Evolutionary conservation across 495 filamentous ascomycete genomes (phyloP), one percentile per base, ranked within the genome.

Genomic region (Apodospora peruviana): DNA sequence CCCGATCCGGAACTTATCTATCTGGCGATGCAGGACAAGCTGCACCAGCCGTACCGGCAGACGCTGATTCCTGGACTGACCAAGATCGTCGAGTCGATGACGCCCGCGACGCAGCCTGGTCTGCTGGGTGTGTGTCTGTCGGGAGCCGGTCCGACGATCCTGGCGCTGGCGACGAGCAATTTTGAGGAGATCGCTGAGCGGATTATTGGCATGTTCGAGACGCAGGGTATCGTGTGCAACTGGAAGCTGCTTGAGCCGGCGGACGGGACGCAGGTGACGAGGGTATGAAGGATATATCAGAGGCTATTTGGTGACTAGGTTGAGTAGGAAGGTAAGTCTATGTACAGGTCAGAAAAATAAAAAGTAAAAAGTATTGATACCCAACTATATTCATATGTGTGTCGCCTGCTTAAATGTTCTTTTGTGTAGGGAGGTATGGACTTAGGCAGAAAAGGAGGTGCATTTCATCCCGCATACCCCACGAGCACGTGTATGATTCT

Each of bases 11-110:
- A 90, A 52, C 84, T 90, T 66, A 97, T 98, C 63, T 95, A 89
- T 72, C 77, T 90, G 22, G 91, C 88, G 22, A 98, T 98, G 93
- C 90, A 95, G 68, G 93, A 98, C 71, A 93, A 89, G 65, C 76
- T 98, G 34, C 93, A 98, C 67, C 93, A 98, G 66, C 91, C 88
- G 9, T 96, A 97, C 69, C 83, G 93, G 37, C 82, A 87, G 64
- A 84, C 76, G 11, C 76, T 98, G 42, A 91, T 98, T 52, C 93
- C 91, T 2, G 91, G 93, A 1, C 71, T 98, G 45, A 84, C 85
- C n/a, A 87, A 94, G 59, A 87, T 96, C 49, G 83, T 97, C 27
- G 80, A 85, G 60, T 86, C 83, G 24, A 84, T 98, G 67, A 91
- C 82, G 19, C 91, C 91, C 1, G 76, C 79, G 58, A 83, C 84